Conservation (phyloP, 805 yeast species). For the Lipomyces spencermartinsiae region DNA sequence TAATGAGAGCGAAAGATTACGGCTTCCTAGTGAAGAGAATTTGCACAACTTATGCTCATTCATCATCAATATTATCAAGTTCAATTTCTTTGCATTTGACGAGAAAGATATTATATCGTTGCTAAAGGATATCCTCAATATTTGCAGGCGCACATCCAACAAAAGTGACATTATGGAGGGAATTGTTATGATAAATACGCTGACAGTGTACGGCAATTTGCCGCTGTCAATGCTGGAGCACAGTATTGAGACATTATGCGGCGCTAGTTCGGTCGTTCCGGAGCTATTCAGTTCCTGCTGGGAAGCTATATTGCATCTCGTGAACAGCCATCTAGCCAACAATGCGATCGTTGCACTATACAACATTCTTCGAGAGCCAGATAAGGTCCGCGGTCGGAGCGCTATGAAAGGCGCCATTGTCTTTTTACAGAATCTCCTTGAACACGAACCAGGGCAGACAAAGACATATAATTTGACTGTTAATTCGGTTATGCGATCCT, state of each 20-base stretch:
- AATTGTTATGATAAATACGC: slow-evolving; percentile 52
- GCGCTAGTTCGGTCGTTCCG: slow-evolving; percentile 50
- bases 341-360: slow-evolving; percentile 46
- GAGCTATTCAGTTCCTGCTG: slow-evolving; percentile 49
- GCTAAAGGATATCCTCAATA: slow-evolving; percentile 47
- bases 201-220: slow-evolving; percentile 55
- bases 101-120: slow-evolving; percentile 49
- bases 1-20: slow-evolving; percentile 36
- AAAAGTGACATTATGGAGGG: slow-evolving; percentile 49
- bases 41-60: slow-evolving; percentile 42
- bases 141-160: slow-evolving; percentile 53
- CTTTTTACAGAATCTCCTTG: slow-evolving; percentile 43
- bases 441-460: slow-evolving; percentile 42
- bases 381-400: slow-evolving; percentile 42
- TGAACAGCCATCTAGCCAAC: slow-evolving; percentile 50
- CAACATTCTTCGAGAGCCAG: slow-evolving; percentile 44
- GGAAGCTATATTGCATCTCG: slow-evolving; percentile 51
- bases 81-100: slow-evolving; percentile 55
- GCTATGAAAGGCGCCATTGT: slow-evolving; percentile 49
- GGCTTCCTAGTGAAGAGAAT: slow-evolving; percentile 37
- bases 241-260: slow-evolving; percentile 55
- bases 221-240: slow-evolving; percentile 52
- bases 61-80: slow-evolving; percentile 55
- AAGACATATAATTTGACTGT: slow-evolving; percentile 44
- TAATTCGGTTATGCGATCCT: slow-evolving; percentile 47